Base-by-base conservation (phyloP, 2,329 filamentous ascomycete species). In the Aphanocladium album region DNA sequence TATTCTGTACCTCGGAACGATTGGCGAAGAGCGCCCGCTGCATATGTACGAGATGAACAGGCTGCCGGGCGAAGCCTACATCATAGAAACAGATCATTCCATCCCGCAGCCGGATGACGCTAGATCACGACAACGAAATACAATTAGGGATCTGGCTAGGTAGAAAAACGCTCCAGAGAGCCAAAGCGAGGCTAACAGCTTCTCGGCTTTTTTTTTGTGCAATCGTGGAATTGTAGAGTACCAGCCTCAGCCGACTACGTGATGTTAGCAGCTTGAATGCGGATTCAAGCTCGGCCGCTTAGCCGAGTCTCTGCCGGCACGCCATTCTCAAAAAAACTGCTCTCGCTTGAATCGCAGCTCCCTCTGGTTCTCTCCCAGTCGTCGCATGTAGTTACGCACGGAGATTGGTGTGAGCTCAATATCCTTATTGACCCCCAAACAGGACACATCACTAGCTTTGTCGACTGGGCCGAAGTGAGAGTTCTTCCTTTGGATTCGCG, bases 401-500 rank as follows among this genome's bases (percentile, higher is more conserved):
- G 62, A 30, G 69, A 73, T 57, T 64, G 73, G 6, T 64, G 57
- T 51, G 68, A 69, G 63, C 66, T 67, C 50, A 72, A 73, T 54
- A 64, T 72, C 30, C 67, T 71, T 14, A 55, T 69, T 6, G 64
- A 72, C 50, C 55, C 64, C 3, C 14, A 30, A 16, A 71, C 66
- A 3, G 69, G 70, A 21, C 37, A 65, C 19, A 65, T 73, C 27
- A 71, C 69, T 1, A 69, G 70, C 9, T 56, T 73, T 30, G 57
- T 72, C 23, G 70, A 73, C 62, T 73, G 71, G 70, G 62, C 67
- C 16, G 67, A 69, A 12, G 69, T 66, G 1, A 61, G 62, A 11
- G 60, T 72, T 14, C 60, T 56, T 17, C 70, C 70, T 73, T 73
- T 54, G 70, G 70, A 17, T 65, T 70, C 11, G 62, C 68, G 1